Evolutionary conservation across 768 basidiomycete genomes (phyloP).

Genomic region (Mycena kentingensis): DNA sequence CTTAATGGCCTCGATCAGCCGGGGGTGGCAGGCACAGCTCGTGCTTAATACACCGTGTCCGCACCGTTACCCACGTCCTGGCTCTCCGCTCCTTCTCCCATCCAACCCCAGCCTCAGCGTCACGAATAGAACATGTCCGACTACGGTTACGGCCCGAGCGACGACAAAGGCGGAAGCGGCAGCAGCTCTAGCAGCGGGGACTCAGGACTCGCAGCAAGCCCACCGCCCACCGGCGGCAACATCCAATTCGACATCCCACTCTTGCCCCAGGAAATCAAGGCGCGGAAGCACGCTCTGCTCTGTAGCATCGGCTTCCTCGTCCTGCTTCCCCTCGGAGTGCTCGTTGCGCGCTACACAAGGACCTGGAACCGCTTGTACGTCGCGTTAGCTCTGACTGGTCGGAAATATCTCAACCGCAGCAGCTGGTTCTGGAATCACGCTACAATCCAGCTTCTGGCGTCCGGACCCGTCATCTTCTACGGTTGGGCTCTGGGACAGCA

Average conservation of each 20-base stretch:
- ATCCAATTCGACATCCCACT: slow-evolving; percentile 24
- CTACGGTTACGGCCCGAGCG: too few relatives aligned
- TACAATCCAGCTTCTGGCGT: slow-evolving; percentile 49
- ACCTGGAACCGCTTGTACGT: slow-evolving; percentile 50
- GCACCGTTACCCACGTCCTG: too few relatives aligned
- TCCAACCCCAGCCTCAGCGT: too few relatives aligned
- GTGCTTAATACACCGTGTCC: too few relatives aligned
- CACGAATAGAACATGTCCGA: too few relatives aligned
- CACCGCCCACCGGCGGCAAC: slow-evolving; percentile 2
- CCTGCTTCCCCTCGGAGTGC: slow-evolving; percentile 57
- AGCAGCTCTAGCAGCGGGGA: neutral
- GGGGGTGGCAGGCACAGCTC: too few relatives aligned
- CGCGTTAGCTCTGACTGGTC: neutral
- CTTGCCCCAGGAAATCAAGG: slow-evolving; percentile 34
- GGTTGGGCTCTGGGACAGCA: slow-evolving; percentile 49
- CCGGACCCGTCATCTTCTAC: slow-evolving; percentile 55
- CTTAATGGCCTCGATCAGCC: too few relatives aligned
- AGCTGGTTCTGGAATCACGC: slow-evolving; percentile 57
- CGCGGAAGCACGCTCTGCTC: slow-evolving; percentile 53
- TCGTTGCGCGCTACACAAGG: slow-evolving; percentile 56
- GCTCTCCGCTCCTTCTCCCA: too few relatives aligned
- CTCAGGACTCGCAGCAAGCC: slow-evolving; percentile 16
- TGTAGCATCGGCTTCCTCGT: slow-evolving; percentile 56
- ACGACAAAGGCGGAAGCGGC: neutral
- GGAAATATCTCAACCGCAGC: neutral